Percentiles rank a stretch among this genome's conserved stretches.
Conservation (phyloP, 768 basidiomycete species). For the Rubroboletus satanas region DNA sequence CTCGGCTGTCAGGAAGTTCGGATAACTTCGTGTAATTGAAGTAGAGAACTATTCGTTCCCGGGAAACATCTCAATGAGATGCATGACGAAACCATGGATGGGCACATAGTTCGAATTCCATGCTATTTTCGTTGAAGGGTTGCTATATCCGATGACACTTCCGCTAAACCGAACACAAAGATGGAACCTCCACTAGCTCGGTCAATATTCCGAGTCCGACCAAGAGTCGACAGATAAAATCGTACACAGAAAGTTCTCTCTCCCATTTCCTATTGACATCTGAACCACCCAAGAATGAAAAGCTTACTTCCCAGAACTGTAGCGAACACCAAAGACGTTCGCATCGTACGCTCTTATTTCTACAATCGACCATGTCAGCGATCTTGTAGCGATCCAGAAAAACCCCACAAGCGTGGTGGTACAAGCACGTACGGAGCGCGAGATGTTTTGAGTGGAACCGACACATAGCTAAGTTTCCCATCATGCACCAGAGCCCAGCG, state of each 20-base stretch:
- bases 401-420: not conserved
- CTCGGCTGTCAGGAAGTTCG: not conserved
- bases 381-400: not conserved
- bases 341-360: constrained; percentile 71
- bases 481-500: constrained; percentile 49
- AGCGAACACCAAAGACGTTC: constrained; percentile 34
- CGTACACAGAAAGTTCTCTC: not conserved
- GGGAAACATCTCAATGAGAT: not conserved
- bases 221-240: not conserved
- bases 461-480: constrained; percentile 59
- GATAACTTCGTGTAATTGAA: not conserved
- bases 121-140: not conserved
- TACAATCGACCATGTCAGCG: constrained; percentile 22
- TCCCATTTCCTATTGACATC: not conserved
- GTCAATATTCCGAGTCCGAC: not conserved
- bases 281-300: not conserved
- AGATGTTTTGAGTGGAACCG: constrained; percentile 67
- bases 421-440: constrained; percentile 51
- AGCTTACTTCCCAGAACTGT: not conserved
- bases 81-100: not conserved
- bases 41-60: not conserved
- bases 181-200: not conserved
- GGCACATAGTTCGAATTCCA: not conserved
- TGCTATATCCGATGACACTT: not conserved
- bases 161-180: not conserved